Evolutionary conservation across 2,329 filamentous ascomycete genomes (phyloP).

Genomic region (Pyrenophora tritici-repentis): DNA sequence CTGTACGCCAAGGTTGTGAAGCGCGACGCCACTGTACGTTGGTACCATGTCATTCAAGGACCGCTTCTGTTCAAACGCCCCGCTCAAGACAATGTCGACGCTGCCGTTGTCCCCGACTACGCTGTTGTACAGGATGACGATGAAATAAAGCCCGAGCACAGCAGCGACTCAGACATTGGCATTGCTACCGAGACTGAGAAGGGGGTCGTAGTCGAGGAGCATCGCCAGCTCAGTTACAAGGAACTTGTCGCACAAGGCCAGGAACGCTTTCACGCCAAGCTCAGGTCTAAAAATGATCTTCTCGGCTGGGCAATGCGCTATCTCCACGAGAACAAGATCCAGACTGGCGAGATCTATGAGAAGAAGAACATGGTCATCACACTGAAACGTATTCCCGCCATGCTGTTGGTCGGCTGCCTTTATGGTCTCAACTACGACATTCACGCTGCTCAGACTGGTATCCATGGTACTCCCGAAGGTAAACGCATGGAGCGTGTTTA

Average conservation of each 20-base stretch:
- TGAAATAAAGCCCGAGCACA: slow-evolving; percentile 34
- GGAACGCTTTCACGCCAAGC: slow-evolving; percentile 64
- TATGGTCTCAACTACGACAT: slow-evolving; percentile 85
- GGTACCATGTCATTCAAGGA: slow-evolving; percentile 66
- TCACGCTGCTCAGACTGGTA: slow-evolving; percentile 73
- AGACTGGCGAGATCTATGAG: slow-evolving; percentile 75
- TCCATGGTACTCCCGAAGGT: slow-evolving; percentile 73
- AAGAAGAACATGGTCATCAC: slow-evolving; percentile 68
- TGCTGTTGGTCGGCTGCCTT: slow-evolving; percentile 64
- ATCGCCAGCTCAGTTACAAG: slow-evolving; percentile 63
- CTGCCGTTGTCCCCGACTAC: slow-evolving; percentile 71
- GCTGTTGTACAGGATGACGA: slow-evolving; percentile 72
- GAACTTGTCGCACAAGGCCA: slow-evolving; percentile 63
- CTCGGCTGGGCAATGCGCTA: slow-evolving; percentile 84
- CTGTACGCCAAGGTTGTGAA: slow-evolving; percentile 70
- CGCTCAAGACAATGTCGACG: slow-evolving; percentile 57
- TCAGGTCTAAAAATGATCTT: slow-evolving; percentile 66
- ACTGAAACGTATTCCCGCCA: slow-evolving; percentile 70
- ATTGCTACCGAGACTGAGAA: slow-evolving; percentile 43
- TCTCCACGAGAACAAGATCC: slow-evolving; percentile 74
- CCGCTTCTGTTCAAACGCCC: slow-evolving; percentile 64
- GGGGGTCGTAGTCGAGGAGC: slow-evolving; percentile 49
- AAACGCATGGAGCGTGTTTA: slow-evolving; percentile 73
- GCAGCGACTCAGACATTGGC: slow-evolving; percentile 40
- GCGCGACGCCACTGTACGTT: slow-evolving; percentile 67